Conservation (phyloP, 1,284 basidiomycete genomes). For the Rhodotorula sp. region DNA sequence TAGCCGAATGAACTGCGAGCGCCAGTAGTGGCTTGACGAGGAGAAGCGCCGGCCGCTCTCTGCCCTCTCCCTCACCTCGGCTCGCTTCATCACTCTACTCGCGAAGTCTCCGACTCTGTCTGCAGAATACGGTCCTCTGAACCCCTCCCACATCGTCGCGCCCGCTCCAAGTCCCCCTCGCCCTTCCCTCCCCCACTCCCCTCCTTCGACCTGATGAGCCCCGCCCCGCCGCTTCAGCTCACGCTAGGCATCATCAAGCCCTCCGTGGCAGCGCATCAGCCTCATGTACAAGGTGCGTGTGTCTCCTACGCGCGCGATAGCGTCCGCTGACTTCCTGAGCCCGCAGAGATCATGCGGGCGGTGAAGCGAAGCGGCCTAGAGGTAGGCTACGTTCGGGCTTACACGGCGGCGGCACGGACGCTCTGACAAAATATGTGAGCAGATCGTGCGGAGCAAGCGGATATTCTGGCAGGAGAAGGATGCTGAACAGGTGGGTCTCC, state of each 20-base stretch:
- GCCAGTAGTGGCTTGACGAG: too few species aligned
- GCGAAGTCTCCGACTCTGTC: too few species aligned
- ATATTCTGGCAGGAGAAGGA: slow-evolving; percentile 41
- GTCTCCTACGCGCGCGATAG: background rate
- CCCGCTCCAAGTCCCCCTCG: background rate
- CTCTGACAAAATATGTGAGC: background rate
- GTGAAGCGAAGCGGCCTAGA: slow-evolving; percentile 43
- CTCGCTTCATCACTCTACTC: too few species aligned
- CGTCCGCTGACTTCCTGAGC: background rate
- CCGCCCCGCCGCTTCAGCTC: slow-evolving; percentile 19
- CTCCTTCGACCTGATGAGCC: background rate
- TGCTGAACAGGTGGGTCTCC: slow-evolving; percentile 23
- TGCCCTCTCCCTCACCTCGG: too few species aligned
- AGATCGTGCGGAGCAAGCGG: slow-evolving; percentile 43
- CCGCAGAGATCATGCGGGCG: slow-evolving; percentile 28
- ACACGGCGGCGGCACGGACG: too few species aligned
- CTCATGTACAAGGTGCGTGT: slow-evolving; percentile 37
- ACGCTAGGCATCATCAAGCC: slow-evolving; percentile 46
- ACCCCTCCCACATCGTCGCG: too few species aligned
- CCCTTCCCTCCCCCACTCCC: background rate
- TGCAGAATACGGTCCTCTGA: too few species aligned
- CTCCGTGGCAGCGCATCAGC: slow-evolving; percentile 39
- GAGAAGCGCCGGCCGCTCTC: too few species aligned
- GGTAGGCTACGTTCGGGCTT: slow-evolving; percentile 7
- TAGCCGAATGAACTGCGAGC: too few species aligned